A percentile compares a stretch with the other conserved stretches of the same genome.
phyloP scores from a whole-genome alignment of 441 rosid genomes.

The Eugenia klotzschiana region DNA sequence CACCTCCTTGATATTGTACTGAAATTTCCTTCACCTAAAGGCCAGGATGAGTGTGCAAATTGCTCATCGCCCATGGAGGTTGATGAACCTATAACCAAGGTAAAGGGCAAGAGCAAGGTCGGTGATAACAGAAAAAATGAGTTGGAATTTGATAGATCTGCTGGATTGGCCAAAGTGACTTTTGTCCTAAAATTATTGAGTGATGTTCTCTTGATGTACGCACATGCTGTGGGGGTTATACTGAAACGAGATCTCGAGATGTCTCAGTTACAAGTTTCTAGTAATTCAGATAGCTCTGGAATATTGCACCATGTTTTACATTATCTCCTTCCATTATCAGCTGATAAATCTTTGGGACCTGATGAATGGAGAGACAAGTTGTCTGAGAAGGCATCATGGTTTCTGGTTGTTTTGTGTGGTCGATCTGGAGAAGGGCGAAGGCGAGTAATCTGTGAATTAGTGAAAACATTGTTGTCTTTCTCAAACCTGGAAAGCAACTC shows the following conservation, averaged over 20 bases:
- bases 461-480: slow-evolving; percentile 61
- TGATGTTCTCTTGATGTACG: slow-evolving; percentile 80
- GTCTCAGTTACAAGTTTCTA: slow-evolving; percentile 60
- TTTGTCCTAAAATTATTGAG: slow-evolving; percentile 84
- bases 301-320: slow-evolving; percentile 77
- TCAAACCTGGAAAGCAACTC: slow-evolving; percentile 60
- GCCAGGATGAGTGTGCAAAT: slow-evolving; percentile 35
- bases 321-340: slow-evolving; percentile 59
- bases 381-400: slow-evolving; percentile 89
- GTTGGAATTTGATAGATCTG: slow-evolving; percentile 71
- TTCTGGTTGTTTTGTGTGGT: slow-evolving; percentile 77
- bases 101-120: slow-evolving; percentile 87
- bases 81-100: slow-evolving; percentile 64
- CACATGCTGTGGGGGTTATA: slow-evolving; percentile 77
- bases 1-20: slow-evolving; percentile 88
- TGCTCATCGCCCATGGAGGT: slow-evolving; percentile 60
- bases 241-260: slow-evolving; percentile 76
- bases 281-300: slow-evolving; percentile 38
- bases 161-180: slow-evolving; percentile 76
- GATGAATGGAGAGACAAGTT: slow-evolving; percentile 87
- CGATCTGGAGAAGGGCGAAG: slow-evolving; percentile 92
- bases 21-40: slow-evolving; percentile 45
- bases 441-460: slow-evolving; percentile 77
- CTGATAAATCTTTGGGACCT: slow-evolving; percentile 59
- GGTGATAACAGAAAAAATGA: slow-evolving; percentile 54